A percentile compares a stretch with the other conserved stretches of the same genome.
Evolutionary conservation across 2,329 filamentous ascomycete genomes (phyloP).

Genomic region (Nothopassalora personata): DNA sequence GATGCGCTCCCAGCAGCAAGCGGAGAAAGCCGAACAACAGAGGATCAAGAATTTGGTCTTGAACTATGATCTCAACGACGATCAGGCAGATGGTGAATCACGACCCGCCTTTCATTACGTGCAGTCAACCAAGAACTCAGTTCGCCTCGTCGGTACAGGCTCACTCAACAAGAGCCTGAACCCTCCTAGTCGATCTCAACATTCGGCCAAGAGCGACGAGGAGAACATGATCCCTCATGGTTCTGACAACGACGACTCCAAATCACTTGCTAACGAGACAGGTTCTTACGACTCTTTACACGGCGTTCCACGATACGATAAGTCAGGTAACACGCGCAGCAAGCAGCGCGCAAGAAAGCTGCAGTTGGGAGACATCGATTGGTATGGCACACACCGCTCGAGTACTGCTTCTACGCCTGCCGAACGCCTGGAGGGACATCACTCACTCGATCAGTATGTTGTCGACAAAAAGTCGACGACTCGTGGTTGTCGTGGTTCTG

Average conservation of each 20-base stretch:
- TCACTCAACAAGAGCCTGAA: constrained; percentile 37
- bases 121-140: constrained; percentile 46
- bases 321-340: constrained; percentile 59
- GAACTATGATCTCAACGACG: constrained; percentile 88
- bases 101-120: constrained; percentile 37
- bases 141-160: constrained; percentile 32
- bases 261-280: constrained; percentile 28
- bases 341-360: constrained; percentile 83
- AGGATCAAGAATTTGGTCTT: constrained; percentile 96
- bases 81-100: constrained; percentile 65
- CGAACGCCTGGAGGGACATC: constrained; percentile 18
- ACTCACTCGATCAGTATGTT: constrained; percentile 28
- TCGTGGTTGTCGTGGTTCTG: constrained; percentile 13
- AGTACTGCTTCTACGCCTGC: constrained; percentile 13
- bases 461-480: constrained; percentile 24
- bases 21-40: constrained; percentile 92
- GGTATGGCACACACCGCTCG: constrained; percentile 54
- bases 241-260: constrained; percentile 4
- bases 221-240: constrained; percentile 7
- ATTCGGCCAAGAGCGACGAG: constrained; percentile 21
- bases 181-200: constrained; percentile 27
- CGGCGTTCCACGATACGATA: constrained; percentile 47
- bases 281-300: constrained; percentile 35
- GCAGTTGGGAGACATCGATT: constrained; percentile 95
- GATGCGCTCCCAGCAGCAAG: constrained; percentile 92